phyloP scores from a whole-genome alignment of 176 grass and related monocot species.

The Triticum timopheevii region DNA sequence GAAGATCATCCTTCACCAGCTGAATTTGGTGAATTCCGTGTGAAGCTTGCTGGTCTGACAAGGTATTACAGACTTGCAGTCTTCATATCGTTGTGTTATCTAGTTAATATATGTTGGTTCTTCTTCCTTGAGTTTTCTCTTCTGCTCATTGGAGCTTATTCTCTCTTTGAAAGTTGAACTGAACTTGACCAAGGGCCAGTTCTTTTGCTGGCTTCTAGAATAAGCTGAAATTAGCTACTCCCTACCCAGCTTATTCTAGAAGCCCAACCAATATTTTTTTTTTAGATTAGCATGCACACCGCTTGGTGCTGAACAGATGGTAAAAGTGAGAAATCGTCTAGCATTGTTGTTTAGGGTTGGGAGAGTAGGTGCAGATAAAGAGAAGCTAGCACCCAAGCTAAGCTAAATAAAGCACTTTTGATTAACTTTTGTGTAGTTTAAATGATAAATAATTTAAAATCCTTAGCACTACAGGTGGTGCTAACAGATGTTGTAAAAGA shows the following conservation, averaged over 20 bases:
- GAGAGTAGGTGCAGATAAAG: not conserved
- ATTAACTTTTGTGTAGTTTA: not conserved
- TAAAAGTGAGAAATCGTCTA: not conserved
- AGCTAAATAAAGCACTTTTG: not conserved
- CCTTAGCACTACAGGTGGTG: not conserved
- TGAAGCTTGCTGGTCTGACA: conserved; percentile 80
- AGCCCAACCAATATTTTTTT: no score
- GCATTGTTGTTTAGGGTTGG: not conserved
- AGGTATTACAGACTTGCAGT: conserved; percentile 48
- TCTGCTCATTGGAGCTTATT: not conserved
- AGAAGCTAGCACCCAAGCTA: not conserved
- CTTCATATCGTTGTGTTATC: not conserved
- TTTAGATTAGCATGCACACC: not conserved
- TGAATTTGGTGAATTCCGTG: conserved; percentile 60
- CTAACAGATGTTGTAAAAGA: not conserved
- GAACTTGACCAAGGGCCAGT: not conserved
- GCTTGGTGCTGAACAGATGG: not conserved
- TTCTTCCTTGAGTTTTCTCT: not conserved
- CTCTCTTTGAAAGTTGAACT: conserved; percentile 1
- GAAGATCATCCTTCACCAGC: conserved; percentile 23
- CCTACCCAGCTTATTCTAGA: no score
- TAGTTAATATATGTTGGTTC: not conserved
- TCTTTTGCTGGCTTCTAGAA: no score
- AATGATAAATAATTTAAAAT: not conserved
- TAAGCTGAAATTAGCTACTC: no score